Percentiles rank a stretch among this genome's conserved stretches.
Evolutionary conservation across 352 stramenopile species (phyloP).

Genomic region (Globisporangium abappressorium): DNA sequence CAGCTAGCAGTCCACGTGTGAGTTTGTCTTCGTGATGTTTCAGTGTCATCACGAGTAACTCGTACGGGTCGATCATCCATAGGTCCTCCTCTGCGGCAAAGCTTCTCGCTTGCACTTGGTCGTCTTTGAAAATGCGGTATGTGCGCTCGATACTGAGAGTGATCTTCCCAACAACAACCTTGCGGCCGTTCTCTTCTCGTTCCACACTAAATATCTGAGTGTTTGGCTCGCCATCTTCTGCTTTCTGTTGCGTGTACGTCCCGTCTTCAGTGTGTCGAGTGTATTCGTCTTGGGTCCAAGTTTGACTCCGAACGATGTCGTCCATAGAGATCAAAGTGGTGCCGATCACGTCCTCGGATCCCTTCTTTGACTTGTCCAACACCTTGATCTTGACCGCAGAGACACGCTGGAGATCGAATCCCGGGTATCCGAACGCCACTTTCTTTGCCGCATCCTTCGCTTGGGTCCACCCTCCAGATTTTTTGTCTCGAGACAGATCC

Average conservation of each 20-base stretch:
- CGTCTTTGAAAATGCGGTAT: conserved; percentile 15
- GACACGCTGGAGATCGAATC: conserved; percentile 45
- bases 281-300: conserved; percentile 16
- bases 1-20: conserved; percentile 38
- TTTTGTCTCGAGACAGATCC: conserved; percentile 10
- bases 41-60: conserved; percentile 44
- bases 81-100: conserved; percentile 30
- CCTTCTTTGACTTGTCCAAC: conserved; percentile 23
- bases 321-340: conserved; percentile 35
- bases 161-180: conserved; percentile 53
- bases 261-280: neutral
- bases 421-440: conserved; percentile 33
- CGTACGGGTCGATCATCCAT: conserved; percentile 48
- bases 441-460: neutral
- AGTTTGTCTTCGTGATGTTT: conserved; percentile 39
- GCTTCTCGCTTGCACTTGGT: conserved; percentile 33
- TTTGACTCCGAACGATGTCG: conserved; percentile 16
- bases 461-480: conserved; percentile 3
- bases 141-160: conserved; percentile 31
- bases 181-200: conserved; percentile 19
- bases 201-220: conserved; percentile 28
- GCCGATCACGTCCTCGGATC: conserved; percentile 26
- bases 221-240: neutral
- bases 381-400: conserved; percentile 33
- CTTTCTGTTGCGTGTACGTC: neutral